These are phyloP conservation scores for Ascochyta koolunga DNA, from an alignment of 2,329 filamentous ascomycete genomes.

Conservation along the genomic window DNA sequence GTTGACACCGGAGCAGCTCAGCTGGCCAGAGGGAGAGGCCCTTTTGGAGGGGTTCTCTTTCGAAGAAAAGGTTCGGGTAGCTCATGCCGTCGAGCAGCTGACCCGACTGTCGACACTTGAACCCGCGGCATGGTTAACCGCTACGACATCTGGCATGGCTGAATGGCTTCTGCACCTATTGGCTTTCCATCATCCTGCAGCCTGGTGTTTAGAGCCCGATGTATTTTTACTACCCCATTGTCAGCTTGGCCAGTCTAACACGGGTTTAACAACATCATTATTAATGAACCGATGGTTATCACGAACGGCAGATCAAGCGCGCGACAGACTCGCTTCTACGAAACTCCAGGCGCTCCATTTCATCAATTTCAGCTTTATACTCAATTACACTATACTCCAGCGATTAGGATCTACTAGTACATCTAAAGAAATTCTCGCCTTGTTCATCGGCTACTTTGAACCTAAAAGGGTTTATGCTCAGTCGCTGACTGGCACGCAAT, in stretches of 20 bases:
- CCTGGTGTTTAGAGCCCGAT: slow-evolving; percentile 13
- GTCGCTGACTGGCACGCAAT: background rate
- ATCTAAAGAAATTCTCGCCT: background rate
- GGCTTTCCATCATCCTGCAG: slow-evolving; percentile 23
- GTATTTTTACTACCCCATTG: slow-evolving; percentile 21
- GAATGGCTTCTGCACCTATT: slow-evolving; percentile 33
- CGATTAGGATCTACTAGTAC: slow-evolving; percentile 7
- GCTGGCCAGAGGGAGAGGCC: slow-evolving; percentile 17
- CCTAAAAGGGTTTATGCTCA: background rate
- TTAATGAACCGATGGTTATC: slow-evolving; percentile 1
- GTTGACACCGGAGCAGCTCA: background rate
- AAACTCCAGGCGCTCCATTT: slow-evolving; percentile 14
- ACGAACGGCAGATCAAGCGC: background rate
- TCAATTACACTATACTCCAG: slow-evolving; percentile 20
- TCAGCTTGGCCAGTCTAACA: slow-evolving; percentile 9
- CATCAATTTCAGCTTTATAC: slow-evolving; percentile 22
- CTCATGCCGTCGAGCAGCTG: slow-evolving; percentile 23
- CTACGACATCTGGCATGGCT: slow-evolving; percentile 9
- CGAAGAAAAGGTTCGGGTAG: slow-evolving; percentile 19
- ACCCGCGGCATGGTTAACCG: slow-evolving; percentile 4
- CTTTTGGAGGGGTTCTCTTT: slow-evolving; percentile 10
- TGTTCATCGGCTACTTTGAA: slow-evolving; percentile 5
- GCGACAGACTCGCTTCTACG: slow-evolving; percentile 2
- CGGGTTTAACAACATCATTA: background rate
- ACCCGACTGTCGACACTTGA: slow-evolving; percentile 5